Conservation (phyloP, 2,329 filamentous ascomycete genomes). For the Penicillium janthinellum region DNA sequence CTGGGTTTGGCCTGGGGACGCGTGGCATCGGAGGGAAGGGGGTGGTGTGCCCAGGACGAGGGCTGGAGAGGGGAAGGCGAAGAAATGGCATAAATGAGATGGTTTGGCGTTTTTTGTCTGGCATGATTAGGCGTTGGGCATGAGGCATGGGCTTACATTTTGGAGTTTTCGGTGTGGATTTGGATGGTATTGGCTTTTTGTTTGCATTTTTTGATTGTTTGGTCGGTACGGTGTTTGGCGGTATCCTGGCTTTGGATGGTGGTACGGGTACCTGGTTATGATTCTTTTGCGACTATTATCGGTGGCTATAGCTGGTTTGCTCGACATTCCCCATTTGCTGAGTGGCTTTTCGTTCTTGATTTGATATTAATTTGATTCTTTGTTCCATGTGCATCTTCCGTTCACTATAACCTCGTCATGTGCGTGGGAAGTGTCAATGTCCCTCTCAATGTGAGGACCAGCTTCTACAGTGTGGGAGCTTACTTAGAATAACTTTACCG, state of each 20-base stretch:
- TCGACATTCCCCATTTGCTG: neutral
- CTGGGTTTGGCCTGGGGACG: slow-evolving; percentile 65
- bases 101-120: neutral
- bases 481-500: too few relatives aligned
- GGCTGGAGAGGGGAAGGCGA: slow-evolving; percentile 27
- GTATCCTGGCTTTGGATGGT: neutral
- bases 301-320: slow-evolving; percentile 9
- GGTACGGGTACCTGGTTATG: neutral
- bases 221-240: neutral
- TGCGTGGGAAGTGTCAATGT: too few relatives aligned
- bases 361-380: slow-evolving; percentile 6
- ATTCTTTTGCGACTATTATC: neutral
- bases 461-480: too few relatives aligned
- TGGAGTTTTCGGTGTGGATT: neutral
- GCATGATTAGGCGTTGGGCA: neutral
- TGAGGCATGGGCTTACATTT: neutral
- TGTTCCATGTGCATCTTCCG: neutral
- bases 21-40: slow-evolving; percentile 59
- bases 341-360: neutral
- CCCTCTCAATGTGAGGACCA: too few relatives aligned
- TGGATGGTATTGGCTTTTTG: neutral
- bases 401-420: neutral
- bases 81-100: slow-evolving; percentile 42
- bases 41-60: slow-evolving; percentile 36
- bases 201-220: neutral